These are phyloP conservation scores for Trametopsis cervina DNA, from an alignment of 768 basidiomycete genomes.

Conservation along the genomic window DNA sequence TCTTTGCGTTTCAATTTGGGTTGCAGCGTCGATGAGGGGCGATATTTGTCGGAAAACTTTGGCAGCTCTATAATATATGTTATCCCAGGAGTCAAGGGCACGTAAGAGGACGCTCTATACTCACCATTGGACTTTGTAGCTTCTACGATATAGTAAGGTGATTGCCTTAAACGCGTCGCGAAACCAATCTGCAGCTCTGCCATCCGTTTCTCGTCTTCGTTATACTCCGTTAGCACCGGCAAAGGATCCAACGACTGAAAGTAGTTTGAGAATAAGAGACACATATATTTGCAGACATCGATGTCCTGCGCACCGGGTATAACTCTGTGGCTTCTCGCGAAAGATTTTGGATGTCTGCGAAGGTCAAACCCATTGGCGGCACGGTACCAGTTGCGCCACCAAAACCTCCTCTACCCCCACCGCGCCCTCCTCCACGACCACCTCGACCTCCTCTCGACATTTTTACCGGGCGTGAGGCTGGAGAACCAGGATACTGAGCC, in stretches of 20 bases:
- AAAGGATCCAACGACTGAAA: constrained; percentile 54
- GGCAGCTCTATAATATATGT: constrained; percentile 67
- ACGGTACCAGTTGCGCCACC: constrained; percentile 28
- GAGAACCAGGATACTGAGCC: background rate
- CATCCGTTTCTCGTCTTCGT: constrained; percentile 57
- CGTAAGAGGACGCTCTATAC: constrained; percentile 4
- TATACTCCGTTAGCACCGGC: constrained; percentile 63
- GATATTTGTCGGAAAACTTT: constrained; percentile 82
- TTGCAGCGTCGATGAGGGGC: constrained; percentile 49
- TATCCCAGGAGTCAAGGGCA: too few species aligned
- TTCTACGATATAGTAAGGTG: constrained; percentile 73
- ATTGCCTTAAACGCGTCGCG: constrained; percentile 54
- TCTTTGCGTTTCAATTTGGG: constrained; percentile 66
- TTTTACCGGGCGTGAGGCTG: background rate
- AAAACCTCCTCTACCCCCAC: constrained; percentile 44
- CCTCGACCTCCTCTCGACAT: constrained; percentile 51
- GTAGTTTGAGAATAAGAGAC: constrained; percentile 1
- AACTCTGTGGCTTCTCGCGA: constrained; percentile 70
- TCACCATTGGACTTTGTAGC: constrained; percentile 55
- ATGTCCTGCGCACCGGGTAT: constrained; percentile 67
- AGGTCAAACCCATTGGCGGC: constrained; percentile 76
- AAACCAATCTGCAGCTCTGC: constrained; percentile 64
- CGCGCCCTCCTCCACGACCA: constrained; percentile 53
- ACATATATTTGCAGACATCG: background rate
- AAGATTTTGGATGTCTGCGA: constrained; percentile 71